Evolutionary conservation across 1,284 basidiomycete genomes (phyloP).

Genomic region (Boletus smithii): DNA sequence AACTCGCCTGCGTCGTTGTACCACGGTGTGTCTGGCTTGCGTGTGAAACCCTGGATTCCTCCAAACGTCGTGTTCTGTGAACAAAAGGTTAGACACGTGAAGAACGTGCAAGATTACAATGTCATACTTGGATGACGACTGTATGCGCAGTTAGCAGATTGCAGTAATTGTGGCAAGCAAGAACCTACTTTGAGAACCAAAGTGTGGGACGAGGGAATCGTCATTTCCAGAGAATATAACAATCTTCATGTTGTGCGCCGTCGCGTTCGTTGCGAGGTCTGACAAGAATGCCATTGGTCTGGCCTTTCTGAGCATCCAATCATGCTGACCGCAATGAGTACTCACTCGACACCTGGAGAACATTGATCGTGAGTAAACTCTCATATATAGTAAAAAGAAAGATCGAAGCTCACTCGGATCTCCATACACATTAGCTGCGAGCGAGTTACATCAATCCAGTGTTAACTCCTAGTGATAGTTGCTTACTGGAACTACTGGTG

Average conservation of each 20-base stretch:
- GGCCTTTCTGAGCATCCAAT: conserved; percentile 7
- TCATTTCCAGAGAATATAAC: conserved; percentile 68
- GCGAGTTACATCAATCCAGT: neutral
- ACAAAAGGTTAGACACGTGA: neutral
- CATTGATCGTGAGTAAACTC: neutral
- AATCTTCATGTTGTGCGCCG: conserved; percentile 45
- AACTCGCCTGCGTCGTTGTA: conserved; percentile 52
- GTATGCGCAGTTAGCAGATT: conserved; percentile 10
- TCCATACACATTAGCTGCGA: conserved; percentile 13
- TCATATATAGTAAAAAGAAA: neutral
- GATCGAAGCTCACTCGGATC: conserved; percentile 43
- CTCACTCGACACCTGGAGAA: conserved; percentile 48
- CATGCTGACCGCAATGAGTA: neutral
- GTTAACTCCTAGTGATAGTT: neutral
- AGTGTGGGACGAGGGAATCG: conserved; percentile 60
- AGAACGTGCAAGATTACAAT: neutral
- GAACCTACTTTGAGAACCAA: conserved; percentile 56
- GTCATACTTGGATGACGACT: conserved; percentile 60
- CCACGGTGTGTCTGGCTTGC: conserved; percentile 64
- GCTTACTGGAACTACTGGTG: conserved; percentile 27
- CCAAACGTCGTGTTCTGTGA: conserved; percentile 69
- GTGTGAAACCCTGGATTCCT: conserved; percentile 67
- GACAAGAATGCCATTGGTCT: conserved; percentile 64
- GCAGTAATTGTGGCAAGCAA: neutral
- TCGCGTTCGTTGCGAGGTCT: conserved; percentile 60